A percentile compares a stretch with the other conserved stretches of the same genome.
These are phyloP conservation scores for Microdochium paspali DNA, from an alignment of 2,329 filamentous ascomycete genomes.

Conservation along the genomic window DNA sequence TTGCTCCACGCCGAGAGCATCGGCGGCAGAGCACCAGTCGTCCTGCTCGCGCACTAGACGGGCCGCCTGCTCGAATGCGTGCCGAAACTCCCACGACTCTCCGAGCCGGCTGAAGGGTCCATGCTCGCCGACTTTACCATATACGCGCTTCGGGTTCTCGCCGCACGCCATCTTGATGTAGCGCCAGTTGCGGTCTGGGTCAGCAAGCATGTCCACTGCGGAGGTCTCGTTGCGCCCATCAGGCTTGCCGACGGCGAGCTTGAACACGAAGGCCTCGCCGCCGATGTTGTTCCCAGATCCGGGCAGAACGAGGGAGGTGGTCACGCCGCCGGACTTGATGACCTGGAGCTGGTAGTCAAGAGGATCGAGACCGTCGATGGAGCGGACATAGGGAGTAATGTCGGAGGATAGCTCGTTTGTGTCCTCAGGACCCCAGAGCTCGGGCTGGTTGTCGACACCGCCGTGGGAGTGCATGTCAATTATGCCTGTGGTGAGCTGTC, in stretches of 20 bases:
- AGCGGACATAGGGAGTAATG: conserved; percentile 59
- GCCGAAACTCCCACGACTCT: conserved; percentile 60
- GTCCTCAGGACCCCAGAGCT: conserved; percentile 44
- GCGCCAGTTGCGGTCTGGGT: conserved; percentile 54
- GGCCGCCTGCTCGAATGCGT: conserved; percentile 55
- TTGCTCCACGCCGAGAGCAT: conserved; percentile 35
- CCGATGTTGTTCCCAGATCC: conserved; percentile 67
- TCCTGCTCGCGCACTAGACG: conserved; percentile 50
- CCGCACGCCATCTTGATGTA: conserved; percentile 74
- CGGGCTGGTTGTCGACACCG: conserved; percentile 48
- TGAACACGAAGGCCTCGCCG: conserved; percentile 61
- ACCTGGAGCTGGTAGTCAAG: conserved; percentile 56
- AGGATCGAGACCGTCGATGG: conserved; percentile 55
- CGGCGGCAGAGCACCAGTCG: conserved; percentile 56
- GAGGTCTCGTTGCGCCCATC: conserved; percentile 56
- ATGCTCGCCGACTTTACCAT: conserved; percentile 42
- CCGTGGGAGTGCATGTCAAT: conserved; percentile 66
- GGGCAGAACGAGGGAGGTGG: conserved; percentile 56
- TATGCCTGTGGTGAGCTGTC: conserved; percentile 55
- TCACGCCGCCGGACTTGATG: conserved; percentile 67
- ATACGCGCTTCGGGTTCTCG: conserved; percentile 57
- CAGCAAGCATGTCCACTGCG: conserved; percentile 53
- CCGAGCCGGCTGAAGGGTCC: conserved; percentile 54
- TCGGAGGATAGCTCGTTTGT: conserved; percentile 55
- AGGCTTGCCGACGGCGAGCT: conserved; percentile 51